Evolutionary conservation across 1,139 yeast genomes (phyloP).

Genomic region (Tardiomyces blankii): DNA sequence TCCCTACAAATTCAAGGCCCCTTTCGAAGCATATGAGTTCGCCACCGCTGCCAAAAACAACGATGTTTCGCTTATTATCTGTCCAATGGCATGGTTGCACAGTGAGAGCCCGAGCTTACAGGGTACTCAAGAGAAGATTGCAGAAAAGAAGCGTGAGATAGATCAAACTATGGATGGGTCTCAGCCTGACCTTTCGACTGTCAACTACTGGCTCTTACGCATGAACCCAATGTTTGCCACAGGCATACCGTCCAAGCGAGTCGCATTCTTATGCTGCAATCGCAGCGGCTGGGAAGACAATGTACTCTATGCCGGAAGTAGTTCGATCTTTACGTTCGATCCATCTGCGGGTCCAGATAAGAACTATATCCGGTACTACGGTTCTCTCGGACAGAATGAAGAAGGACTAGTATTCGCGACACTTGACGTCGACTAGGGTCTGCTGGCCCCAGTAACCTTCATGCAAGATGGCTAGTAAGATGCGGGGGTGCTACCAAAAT

Average conservation of each 20-base stretch:
- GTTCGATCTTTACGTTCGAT: constrained; percentile 1
- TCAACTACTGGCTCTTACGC: constrained; percentile 63
- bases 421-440: neutral
- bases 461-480: no score
- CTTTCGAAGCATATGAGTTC: constrained; percentile 66
- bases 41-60: constrained; percentile 41
- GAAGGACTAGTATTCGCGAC: constrained; percentile 11
- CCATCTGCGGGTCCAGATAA: neutral
- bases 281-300: constrained; percentile 2
- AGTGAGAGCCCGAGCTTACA: constrained; percentile 22
- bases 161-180: constrained; percentile 5
- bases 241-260: constrained; percentile 1
- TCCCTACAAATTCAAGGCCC: constrained; percentile 75
- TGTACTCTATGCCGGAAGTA: constrained; percentile 3
- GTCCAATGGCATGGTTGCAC: constrained; percentile 88
- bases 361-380: constrained; percentile 9
- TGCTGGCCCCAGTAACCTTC: no score
- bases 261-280: neutral
- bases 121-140: constrained; percentile 6
- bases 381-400: constrained; percentile 14
- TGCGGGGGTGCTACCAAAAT: no score
- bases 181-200: constrained; percentile 8
- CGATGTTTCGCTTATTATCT: constrained; percentile 44
- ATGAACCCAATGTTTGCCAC: constrained; percentile 38
- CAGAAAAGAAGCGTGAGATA: constrained; percentile 4